A percentile compares a stretch with the other conserved stretches of the same genome.
These are phyloP conservation scores for Dipteronia sinensis DNA, from an alignment of 345 rosid genomes.

Conservation along the genomic window DNA sequence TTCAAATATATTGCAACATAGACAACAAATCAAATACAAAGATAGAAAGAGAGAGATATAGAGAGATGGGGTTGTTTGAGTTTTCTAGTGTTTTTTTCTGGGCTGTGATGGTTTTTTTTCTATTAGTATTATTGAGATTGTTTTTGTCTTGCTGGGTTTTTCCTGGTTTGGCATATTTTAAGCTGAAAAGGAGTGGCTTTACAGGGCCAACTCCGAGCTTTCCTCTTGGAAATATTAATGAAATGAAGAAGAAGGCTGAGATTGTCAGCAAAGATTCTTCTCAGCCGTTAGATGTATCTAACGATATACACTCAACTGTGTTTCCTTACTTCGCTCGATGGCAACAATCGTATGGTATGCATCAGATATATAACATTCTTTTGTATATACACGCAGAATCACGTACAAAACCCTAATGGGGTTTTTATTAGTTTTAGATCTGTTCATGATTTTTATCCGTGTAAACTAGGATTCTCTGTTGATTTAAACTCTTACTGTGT, in stretches of 20 bases:
- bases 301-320: conserved; percentile 77
- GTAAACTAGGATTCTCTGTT: not conserved
- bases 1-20: conserved; percentile 1
- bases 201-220: conserved; percentile 76
- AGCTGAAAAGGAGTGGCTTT: conserved; percentile 68
- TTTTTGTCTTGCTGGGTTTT: conserved; percentile 63
- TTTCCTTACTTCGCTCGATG: conserved; percentile 82
- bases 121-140: conserved; percentile 39
- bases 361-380: not conserved
- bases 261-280: conserved; percentile 20
- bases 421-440: too few species aligned
- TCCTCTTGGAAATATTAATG: conserved; percentile 75
- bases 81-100: conserved; percentile 15
- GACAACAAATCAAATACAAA: not conserved
- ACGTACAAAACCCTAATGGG: conserved; percentile 1
- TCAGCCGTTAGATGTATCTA: conserved; percentile 42
- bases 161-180: conserved; percentile 50
- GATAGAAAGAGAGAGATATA: conserved; percentile 16
- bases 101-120: conserved; percentile 22
- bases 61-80: conserved; percentile 28
- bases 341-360: conserved; percentile 76
- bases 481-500: not conserved
- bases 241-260: conserved; percentile 48
- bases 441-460: too few species aligned
- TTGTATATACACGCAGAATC: not conserved